Conservation (phyloP, 805 yeast genomes). For the Metschnikowia reukaufii region DNA sequence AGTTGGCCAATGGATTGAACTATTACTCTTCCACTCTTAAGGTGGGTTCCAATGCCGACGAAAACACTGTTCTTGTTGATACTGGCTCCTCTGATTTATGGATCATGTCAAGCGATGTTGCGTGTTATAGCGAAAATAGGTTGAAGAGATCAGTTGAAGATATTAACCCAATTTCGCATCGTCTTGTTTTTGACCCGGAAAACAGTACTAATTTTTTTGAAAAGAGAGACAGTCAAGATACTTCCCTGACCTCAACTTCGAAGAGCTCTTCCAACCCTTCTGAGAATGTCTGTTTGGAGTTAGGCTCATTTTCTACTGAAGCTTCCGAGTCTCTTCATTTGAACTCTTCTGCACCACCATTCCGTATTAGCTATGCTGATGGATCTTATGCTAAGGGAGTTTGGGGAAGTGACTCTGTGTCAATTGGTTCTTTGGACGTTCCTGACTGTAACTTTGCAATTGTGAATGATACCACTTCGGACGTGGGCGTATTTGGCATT, state of each 20-base stretch:
- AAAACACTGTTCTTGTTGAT: constrained; percentile 38
- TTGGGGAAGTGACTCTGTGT: constrained; percentile 63
- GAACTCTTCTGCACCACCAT: constrained; percentile 41
- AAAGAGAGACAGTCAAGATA: too few relatives aligned
- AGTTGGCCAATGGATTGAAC: constrained; percentile 11
- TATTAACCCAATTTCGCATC: neutral
- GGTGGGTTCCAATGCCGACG: constrained; percentile 17
- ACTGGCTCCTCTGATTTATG: constrained; percentile 48
- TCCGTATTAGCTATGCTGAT: constrained; percentile 49
- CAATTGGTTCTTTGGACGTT: constrained; percentile 49
- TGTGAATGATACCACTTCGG: constrained; percentile 61
- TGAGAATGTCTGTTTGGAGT: constrained; percentile 44
- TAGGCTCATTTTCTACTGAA: constrained; percentile 48
- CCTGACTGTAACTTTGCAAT: constrained; percentile 66
- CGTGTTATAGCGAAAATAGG: too few relatives aligned
- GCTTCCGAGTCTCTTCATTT: constrained; percentile 37
- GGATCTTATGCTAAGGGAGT: constrained; percentile 46
- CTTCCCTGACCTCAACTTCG: neutral
- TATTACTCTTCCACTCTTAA: constrained; percentile 14
- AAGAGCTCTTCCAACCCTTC: too few relatives aligned
- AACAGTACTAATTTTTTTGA: constrained; percentile 2
- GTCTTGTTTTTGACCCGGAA: neutral
- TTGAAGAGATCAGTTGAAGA: neutral
- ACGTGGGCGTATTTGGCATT: constrained; percentile 70
- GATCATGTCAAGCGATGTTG: constrained; percentile 30